A percentile compares a stretch with the other conserved stretches of the same genome.
Evolutionary conservation across 768 basidiomycete species (phyloP).

Genomic region (Fomitopsis pulvina): DNA sequence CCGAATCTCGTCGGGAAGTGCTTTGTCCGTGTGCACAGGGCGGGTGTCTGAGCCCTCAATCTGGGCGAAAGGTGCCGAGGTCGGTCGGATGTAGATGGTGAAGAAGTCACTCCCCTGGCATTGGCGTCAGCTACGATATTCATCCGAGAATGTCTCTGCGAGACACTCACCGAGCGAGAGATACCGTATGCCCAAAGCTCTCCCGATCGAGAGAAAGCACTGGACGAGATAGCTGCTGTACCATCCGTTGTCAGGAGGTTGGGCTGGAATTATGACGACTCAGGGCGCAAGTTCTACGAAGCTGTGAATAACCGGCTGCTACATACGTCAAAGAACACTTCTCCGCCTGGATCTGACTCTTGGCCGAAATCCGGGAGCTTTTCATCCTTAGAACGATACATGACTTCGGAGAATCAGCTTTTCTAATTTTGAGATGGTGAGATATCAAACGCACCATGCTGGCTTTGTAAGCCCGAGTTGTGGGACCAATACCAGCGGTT

Average conservation of each 20-base stretch:
- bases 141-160: background rate
- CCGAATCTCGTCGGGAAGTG: conserved; percentile 60
- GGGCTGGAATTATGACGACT: conserved; percentile 35
- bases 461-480: conserved; percentile 72
- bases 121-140: background rate
- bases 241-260: conserved; percentile 71
- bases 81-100: conserved; percentile 62
- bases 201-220: conserved; percentile 57
- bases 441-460: conserved; percentile 31
- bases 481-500: conserved; percentile 77
- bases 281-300: background rate
- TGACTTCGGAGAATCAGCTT: conserved; percentile 30
- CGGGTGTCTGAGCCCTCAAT: conserved; percentile 26
- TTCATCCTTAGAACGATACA: conserved; percentile 52
- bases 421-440: background rate
- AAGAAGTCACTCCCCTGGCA: conserved; percentile 66
- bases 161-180: conserved; percentile 53
- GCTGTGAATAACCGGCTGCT: too few relatives aligned
- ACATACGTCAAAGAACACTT: conserved; percentile 75
- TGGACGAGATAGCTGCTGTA: conserved; percentile 53
- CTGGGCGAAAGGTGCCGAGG: conserved; percentile 46
- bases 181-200: conserved; percentile 75
- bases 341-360: conserved; percentile 40
- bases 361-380: conserved; percentile 48
- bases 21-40: conserved; percentile 39